Conservation (phyloP, 805 yeast genomes). For the Dipodascopsis uninucleata region DNA sequence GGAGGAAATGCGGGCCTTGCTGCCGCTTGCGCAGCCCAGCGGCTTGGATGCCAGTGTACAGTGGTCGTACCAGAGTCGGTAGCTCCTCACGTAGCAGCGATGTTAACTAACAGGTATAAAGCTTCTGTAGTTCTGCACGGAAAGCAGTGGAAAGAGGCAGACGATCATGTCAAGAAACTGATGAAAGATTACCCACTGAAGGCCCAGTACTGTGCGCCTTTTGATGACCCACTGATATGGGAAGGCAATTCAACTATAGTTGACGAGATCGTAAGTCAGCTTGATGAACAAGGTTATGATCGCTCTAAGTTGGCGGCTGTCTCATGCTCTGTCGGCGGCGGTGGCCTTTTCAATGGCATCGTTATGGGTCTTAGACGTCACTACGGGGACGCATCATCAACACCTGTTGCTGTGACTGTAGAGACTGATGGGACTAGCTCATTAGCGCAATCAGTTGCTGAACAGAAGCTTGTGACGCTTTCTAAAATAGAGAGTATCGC, state of each 20-base stretch:
- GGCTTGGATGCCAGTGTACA: slow-evolving; percentile 52
- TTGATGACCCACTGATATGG: slow-evolving; percentile 86
- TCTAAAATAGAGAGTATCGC: slow-evolving; percentile 52
- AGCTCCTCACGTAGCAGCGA: slow-evolving; percentile 44
- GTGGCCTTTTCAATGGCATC: slow-evolving; percentile 87
- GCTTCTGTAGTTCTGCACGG: slow-evolving; percentile 60
- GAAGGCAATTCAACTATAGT: slow-evolving; percentile 96
- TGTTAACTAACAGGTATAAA: slow-evolving; percentile 44
- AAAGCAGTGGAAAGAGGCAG: slow-evolving; percentile 78
- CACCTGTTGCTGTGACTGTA: slow-evolving; percentile 44
- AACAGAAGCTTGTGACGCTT: slow-evolving; percentile 45
- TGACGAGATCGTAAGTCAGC: slow-evolving; percentile 78
- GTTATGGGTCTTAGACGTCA: slow-evolving; percentile 74
- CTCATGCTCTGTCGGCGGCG: slow-evolving; percentile 93
- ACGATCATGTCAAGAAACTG: slow-evolving; percentile 67
- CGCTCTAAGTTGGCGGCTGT: slow-evolving; percentile 63
- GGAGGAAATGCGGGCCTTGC: slow-evolving; percentile 99
- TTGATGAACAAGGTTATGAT: slow-evolving; percentile 46
- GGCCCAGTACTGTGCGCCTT: slow-evolving; percentile 86
- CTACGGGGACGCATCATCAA: slow-evolving; percentile 36
- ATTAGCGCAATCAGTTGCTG: slow-evolving; percentile 48
- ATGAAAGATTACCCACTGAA: slow-evolving; percentile 57
- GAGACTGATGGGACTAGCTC: slow-evolving; percentile 67
- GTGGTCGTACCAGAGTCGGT: slow-evolving; percentile 59
- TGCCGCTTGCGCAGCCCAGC: slow-evolving; percentile 81